These are phyloP conservation scores for Oryza rufipogon DNA, from an alignment of 176 grass and related monocot genomes.

Conservation along the genomic window DNA sequence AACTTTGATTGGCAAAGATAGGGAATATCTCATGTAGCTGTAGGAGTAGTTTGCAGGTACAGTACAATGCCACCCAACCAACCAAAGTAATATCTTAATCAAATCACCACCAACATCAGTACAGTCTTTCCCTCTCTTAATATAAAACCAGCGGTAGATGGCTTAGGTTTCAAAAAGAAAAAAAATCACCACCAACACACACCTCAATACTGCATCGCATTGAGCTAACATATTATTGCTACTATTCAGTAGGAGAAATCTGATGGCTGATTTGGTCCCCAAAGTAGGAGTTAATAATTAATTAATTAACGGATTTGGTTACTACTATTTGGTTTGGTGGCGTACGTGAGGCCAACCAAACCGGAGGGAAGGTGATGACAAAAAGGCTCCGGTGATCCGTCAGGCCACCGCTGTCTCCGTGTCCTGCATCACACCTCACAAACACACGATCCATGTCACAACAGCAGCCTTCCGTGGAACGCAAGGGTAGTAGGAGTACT, in stretches of 20 bases:
- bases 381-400: constrained; percentile 21
- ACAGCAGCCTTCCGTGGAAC: constrained; percentile 19
- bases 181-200: too few relatives aligned
- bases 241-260: neutral
- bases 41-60: neutral
- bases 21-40: neutral
- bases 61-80: neutral
- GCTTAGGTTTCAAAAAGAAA: too few relatives aligned
- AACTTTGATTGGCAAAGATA: neutral
- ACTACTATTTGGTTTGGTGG: constrained; percentile 2
- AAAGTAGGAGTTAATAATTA: constrained; percentile 7
- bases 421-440: neutral
- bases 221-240: neutral
- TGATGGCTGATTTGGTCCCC: neutral
- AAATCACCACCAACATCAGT: neutral
- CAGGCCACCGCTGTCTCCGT: constrained; percentile 13
- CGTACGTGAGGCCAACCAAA: constrained; percentile 6
- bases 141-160: too few relatives aligned
- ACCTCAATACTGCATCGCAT: neutral
- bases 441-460: neutral
- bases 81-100: neutral
- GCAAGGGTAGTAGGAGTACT: constrained; percentile 22
- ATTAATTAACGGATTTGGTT: constrained; percentile 25
- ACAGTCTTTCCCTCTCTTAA: too few relatives aligned
- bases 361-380: constrained; percentile 21